Base-by-base conservation (phyloP, 805 yeast species). In the Myxozyma kluyveri region DNA sequence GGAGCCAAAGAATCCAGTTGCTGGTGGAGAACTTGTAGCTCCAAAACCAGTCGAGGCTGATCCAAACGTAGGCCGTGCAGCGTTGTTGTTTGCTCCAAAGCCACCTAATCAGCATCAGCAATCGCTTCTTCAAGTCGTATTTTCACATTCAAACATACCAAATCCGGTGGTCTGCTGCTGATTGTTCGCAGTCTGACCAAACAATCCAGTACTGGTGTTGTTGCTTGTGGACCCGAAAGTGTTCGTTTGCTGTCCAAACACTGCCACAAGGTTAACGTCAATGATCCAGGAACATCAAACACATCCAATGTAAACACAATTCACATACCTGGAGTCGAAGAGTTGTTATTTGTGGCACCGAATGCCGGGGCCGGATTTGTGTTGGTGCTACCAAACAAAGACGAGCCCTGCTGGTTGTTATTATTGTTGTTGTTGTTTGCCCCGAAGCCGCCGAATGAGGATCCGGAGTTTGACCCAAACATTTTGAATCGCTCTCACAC, bases 151-250 rank as follows among this genome's bases (percentile, higher is more conserved):
- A 18, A 24, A 35, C 58, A 21, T 39, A 54, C 58, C 45, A 45
- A 54, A 54, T 14, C 54, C 56, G n/a, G 58, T 42, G 5, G 56
- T 24, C 22, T 54, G 59, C n/a, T 49, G 49, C 45, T 68, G 69
- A 21, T 67, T 57, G 36, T 48, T 51, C 45, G 68, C 71, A 24
- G 68, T 59, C 47, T 71, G 61, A 31, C 80, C 81, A 68, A 78
- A 73, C 18, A 72, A 61, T 1, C 72, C 53, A 36, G 47, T 39
- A 22, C 33, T 36, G 7, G 42, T 19, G 10, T 27, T 18, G 18
- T 44, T 24, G 17, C 45, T 36, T 27, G 46, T 39, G 18, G 48
- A 37, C 21, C 52, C 52, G 26, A 49, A 49, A 21, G 52, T 35
- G 37, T 33, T 43, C 12, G 38, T 17, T 29, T 29, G 33, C 35